Evolutionary conservation across 176 grass and related monocot species (phyloP), one percentile per base, ranked within the genome.

Genomic region (Avena eriantha): DNA sequence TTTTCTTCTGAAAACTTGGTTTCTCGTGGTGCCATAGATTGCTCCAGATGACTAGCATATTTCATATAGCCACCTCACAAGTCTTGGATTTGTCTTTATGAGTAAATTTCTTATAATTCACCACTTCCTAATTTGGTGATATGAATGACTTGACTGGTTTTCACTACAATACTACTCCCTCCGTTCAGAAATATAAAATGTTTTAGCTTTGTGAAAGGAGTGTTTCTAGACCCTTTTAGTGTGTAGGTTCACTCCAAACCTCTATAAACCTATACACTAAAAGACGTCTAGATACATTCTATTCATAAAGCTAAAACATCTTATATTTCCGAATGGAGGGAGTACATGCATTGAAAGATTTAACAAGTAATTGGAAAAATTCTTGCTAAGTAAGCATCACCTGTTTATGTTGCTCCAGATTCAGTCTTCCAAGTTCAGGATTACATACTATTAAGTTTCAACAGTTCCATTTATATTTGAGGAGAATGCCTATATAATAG

Each of bases 1-100:
- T 35, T 35, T 82, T 65, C 67, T 92, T 83, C 69, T 76, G 24
- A 87, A 77, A 87, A 49, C 67, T 66, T 64, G 4, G 15, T 29
- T 79, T 58, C 31, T 90, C 15, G 55, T 83, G 7, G 45, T 89
- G 45, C 65, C 17, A 53, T 53, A 14, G 61, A 71, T 86, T 73
- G 59, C 24, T 77, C 17, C 39, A 43, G 18, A 50, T 82, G 76
- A 51, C 17, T 78, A 9, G 43, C 71, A 78, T 83, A 34, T 87
- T 82, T 55, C 65, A 73, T 36, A 55, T 77, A 86, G 17, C 26
- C 74, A 77, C 14, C 16, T 71, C 51, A 34, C 7, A 61, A 49
- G 14, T 90, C 29, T 50, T n/a, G 71, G 47, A 50, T 78, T 33
- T 72, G 21, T 83, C 21, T 57, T 76, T 66, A 73, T 11, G 2